Evolutionary conservation across 176 grass and related monocot genomes (phyloP), one percentile per base, ranked within the genome.

Genomic region (Canna indica): DNA sequence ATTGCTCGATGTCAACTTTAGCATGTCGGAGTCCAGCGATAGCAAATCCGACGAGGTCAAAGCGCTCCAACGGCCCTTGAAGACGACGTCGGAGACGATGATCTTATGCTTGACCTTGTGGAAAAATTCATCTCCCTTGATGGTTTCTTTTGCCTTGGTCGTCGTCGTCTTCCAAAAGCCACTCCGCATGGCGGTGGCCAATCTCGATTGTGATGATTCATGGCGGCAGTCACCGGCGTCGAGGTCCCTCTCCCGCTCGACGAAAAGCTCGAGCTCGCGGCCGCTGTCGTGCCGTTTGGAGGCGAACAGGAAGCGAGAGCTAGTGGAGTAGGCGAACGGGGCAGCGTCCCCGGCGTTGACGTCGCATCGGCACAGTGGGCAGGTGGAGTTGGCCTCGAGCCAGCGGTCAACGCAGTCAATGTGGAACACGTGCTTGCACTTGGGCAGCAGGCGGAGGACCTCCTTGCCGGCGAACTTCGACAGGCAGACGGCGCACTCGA

Each of bases 1-100:
- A n/a, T n/a, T n/a, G n/a, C n/a, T n/a, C n/a, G n/a, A n/a, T n/a
- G n/a, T n/a, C n/a, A n/a, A n/a, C n/a, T n/a, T n/a, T n/a, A n/a
- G n/a, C n/a, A n/a, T n/a, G n/a, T n/a, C n/a, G n/a, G 69, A 70
- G 64, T 83, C 82, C 14, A 92, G 74, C 46, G 77, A 84, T 60
- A 85, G 39, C 59, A 92, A 79, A 76, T 83, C 93, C 4, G 86
- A 80, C 22, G 86, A 90, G 86, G 85, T 91, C 79, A 97, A 76
- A 69, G 88, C 93, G 74, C 93, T 97, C 93, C 93, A 97, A 20
- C 93, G 82, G 79, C 84, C 91, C 66, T 85, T 88, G 71, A 97
- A 87, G 71, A 92, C 82, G 24, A 57, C 50, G 67, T 83, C n/a
- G n/a, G n/a, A n/a, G n/a, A n/a, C n/a, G n/a, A n/a, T n/a, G n/a